These are phyloP conservation scores for Prunus yedoensis DNA, from an alignment of 331 rosid species.

Conservation along the genomic window DNA sequence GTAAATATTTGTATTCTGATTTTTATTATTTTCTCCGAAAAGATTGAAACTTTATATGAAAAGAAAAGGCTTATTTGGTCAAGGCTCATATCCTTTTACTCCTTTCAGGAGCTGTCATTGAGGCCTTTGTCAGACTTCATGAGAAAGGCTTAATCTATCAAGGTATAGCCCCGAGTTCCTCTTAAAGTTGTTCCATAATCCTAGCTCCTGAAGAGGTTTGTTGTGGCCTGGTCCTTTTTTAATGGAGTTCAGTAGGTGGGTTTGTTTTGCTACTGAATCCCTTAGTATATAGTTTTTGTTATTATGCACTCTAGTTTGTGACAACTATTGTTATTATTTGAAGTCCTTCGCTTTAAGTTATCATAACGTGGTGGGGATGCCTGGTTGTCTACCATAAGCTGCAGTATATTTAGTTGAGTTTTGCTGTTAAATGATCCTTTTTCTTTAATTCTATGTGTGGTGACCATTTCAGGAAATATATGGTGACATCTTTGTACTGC, in stretches of 20 bases:
- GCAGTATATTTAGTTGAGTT: neutral
- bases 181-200: neutral
- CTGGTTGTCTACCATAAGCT: neutral
- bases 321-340: neutral
- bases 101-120: slow-evolving; percentile 84
- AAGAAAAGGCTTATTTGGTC: neutral
- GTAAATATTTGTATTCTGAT: neutral
- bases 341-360: neutral
- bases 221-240: slow-evolving; percentile 5
- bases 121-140: slow-evolving; percentile 94
- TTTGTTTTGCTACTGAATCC: neutral
- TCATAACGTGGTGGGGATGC: neutral
- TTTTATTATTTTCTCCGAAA: neutral
- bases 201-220: neutral
- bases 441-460: neutral
- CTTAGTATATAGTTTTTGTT: neutral
- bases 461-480: neutral
- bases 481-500: neutral
- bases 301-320: neutral
- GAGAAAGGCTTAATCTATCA: slow-evolving; percentile 94
- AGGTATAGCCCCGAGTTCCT: slow-evolving; percentile 50
- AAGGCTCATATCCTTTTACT: slow-evolving; percentile 20
- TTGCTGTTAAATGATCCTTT: neutral
- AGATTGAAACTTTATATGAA: neutral
- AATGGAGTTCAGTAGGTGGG: neutral